Percentiles rank a stretch among this genome's conserved stretches.
Conservation (phyloP, 331 rosid species). For the Pyracantha coccinea region DNA sequence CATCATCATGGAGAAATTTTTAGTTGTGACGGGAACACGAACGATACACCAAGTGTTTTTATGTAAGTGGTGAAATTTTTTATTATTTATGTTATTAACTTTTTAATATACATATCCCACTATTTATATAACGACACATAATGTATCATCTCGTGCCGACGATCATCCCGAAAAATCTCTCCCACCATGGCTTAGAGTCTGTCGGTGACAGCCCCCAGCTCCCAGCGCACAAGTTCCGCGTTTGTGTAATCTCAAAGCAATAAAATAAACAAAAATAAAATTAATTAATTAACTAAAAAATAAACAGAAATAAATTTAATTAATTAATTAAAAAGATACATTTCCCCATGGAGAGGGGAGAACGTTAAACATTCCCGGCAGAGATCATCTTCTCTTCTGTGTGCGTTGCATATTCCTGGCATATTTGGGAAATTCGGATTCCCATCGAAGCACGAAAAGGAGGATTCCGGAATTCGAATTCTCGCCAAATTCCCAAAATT, state of each 20-base stretch:
- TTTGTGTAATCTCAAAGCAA: constrained; percentile 40
- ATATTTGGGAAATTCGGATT: constrained; percentile 21
- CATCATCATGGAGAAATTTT: constrained; percentile 12
- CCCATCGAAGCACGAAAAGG: not conserved
- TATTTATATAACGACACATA: too few relatives aligned
- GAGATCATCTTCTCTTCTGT: not conserved
- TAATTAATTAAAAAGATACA: not conserved
- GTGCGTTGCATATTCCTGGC: constrained; percentile 37
- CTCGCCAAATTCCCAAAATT: constrained; percentile 3
- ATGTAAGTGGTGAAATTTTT: too few relatives aligned
- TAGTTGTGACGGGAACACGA: too few relatives aligned
- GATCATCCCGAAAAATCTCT: too few relatives aligned
- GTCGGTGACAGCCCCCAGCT: constrained; percentile 13
- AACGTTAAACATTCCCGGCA: constrained; percentile 12
- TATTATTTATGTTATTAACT: too few relatives aligned
- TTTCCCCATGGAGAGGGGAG: not conserved
- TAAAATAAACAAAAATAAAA: not conserved
- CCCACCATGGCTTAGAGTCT: not conserved
- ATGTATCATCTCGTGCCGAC: too few relatives aligned
- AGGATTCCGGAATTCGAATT: constrained; percentile 8
- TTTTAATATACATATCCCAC: too few relatives aligned
- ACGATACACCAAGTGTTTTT: too few relatives aligned
- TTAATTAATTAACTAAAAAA: too few relatives aligned
- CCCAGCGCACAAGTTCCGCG: not conserved
- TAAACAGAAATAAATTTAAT: not conserved